Evolutionary conservation across 75 land plant species (phyloP).

Genomic region (Cryptomeria japonica): DNA sequence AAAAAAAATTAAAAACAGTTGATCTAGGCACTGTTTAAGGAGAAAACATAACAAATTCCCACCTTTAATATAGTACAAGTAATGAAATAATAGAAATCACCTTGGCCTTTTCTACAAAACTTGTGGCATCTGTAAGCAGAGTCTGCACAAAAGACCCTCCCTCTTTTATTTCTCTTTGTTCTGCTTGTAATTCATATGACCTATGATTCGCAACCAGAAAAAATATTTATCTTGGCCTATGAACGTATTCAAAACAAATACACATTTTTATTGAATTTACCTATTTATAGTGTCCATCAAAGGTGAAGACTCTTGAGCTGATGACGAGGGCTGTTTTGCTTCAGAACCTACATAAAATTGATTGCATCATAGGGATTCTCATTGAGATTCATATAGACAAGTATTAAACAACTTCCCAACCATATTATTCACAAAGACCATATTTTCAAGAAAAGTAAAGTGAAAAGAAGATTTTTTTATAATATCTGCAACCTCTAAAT

Average conservation of each 20-base stretch:
- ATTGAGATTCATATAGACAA: background rate
- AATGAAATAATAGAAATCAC: slow-evolving; percentile 19
- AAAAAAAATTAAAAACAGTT: background rate
- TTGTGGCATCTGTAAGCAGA: slow-evolving; percentile 35
- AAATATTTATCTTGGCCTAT: slow-evolving; percentile 1
- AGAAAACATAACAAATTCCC: background rate
- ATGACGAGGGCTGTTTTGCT: background rate
- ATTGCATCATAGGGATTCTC: background rate
- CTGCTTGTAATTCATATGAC: slow-evolving; percentile 16
- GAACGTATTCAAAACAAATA: background rate
- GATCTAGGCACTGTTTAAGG: background rate
- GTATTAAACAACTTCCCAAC: background rate
- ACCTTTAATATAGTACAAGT: background rate
- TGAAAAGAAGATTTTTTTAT: background rate
- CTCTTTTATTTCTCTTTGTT: slow-evolving; percentile 38
- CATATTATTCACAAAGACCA: background rate
- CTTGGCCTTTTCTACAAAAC: slow-evolving; percentile 54
- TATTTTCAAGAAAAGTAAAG: background rate
- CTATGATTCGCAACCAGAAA: slow-evolving; percentile 21
- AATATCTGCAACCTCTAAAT: background rate
- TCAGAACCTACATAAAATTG: slow-evolving; percentile 1
- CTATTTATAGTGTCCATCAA: slow-evolving; percentile 4
- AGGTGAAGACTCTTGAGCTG: slow-evolving; percentile 15
- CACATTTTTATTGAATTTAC: background rate
- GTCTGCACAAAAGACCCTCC: slow-evolving; percentile 32